A percentile compares a stretch with the other conserved stretches of the same genome.
Evolutionary conservation across 2,329 filamentous ascomycete genomes (phyloP).

Genomic region (Apiospora aurea): DNA sequence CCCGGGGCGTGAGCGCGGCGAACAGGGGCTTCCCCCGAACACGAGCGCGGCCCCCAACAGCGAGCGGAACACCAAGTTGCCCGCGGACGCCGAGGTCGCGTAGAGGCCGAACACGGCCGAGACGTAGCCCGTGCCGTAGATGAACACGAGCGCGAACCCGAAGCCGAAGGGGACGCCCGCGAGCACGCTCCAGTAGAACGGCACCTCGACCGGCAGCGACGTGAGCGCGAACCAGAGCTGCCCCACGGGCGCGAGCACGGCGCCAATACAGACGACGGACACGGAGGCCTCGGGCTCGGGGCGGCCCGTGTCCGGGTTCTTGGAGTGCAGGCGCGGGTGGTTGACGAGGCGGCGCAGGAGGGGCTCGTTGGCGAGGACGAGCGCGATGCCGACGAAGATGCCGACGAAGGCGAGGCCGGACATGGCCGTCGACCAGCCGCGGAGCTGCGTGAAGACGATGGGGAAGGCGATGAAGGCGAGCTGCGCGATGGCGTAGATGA

Average conservation of each 20-base stretch:
- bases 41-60: slow-evolving; percentile 66
- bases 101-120: slow-evolving; percentile 71
- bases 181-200: slow-evolving; percentile 67
- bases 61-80: slow-evolving; percentile 67
- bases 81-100: slow-evolving; percentile 68
- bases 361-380: slow-evolving; percentile 49
- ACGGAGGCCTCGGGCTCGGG: slow-evolving; percentile 69
- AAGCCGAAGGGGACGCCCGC: slow-evolving; percentile 69
- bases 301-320: slow-evolving; percentile 65
- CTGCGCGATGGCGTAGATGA: slow-evolving; percentile 70
- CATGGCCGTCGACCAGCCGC: slow-evolving; percentile 65
- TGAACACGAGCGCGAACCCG: slow-evolving; percentile 69
- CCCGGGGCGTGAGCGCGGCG: slow-evolving; percentile 62
- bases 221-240: slow-evolving; percentile 72
- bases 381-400: slow-evolving; percentile 28
- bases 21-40: slow-evolving; percentile 66
- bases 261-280: slow-evolving; percentile 67
- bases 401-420: slow-evolving; percentile 54
- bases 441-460: slow-evolving; percentile 62
- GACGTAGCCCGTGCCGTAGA: slow-evolving; percentile 70
- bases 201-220: slow-evolving; percentile 63
- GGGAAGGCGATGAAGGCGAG: slow-evolving; percentile 71
- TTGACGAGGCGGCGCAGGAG: slow-evolving; percentile 60
- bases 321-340: slow-evolving; percentile 50
- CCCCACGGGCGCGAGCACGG: slow-evolving; percentile 63